phyloP scores from a whole-genome alignment of 805 yeast genomes.

The Yarrowia sp. region DNA sequence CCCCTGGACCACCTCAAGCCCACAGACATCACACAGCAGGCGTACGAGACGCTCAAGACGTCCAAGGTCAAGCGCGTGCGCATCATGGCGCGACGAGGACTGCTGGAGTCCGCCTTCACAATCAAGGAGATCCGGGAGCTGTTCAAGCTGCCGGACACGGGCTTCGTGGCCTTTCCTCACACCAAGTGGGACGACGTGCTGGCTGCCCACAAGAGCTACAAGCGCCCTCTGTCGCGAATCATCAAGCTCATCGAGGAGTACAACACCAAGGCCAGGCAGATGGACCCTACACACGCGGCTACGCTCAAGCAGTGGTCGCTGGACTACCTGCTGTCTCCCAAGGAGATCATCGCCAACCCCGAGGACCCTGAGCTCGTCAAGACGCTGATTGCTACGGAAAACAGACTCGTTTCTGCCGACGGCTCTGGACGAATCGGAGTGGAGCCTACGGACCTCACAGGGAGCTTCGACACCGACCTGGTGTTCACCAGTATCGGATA shows the following conservation, averaged over 20 bases:
- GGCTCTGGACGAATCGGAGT: slow-evolving; percentile 40
- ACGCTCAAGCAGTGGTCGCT: slow-evolving; percentile 56
- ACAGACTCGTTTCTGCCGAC: slow-evolving; percentile 43
- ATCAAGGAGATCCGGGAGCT: slow-evolving; percentile 89
- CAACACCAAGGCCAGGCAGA: slow-evolving; percentile 25
- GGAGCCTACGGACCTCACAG: slow-evolving; percentile 26
- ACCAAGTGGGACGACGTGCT: slow-evolving; percentile 18
- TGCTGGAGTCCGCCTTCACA: slow-evolving; percentile 78
- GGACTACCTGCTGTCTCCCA: slow-evolving; percentile 67
- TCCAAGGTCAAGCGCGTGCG: slow-evolving; percentile 63
- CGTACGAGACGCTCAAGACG: slow-evolving; percentile 51
- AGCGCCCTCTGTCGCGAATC: slow-evolving; percentile 23
- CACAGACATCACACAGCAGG: slow-evolving; percentile 72
- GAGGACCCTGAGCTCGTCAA: slow-evolving; percentile 43
- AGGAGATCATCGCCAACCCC: slow-evolving; percentile 44
- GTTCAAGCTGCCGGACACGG: slow-evolving; percentile 43
- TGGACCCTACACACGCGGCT: background rate
- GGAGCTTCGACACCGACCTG: slow-evolving; percentile 51
- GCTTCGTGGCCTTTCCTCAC: background rate
- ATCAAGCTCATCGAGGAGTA: slow-evolving; percentile 33
- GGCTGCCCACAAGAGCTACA: slow-evolving; percentile 22
- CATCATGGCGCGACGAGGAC: slow-evolving; percentile 83
- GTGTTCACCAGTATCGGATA: slow-evolving; percentile 84
- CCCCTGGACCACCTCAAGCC: slow-evolving; percentile 54
- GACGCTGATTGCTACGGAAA: slow-evolving; percentile 51